Base-by-base conservation (phyloP, 1,284 basidiomycete species). In the Moesziomyces parantarcticus region DNA sequence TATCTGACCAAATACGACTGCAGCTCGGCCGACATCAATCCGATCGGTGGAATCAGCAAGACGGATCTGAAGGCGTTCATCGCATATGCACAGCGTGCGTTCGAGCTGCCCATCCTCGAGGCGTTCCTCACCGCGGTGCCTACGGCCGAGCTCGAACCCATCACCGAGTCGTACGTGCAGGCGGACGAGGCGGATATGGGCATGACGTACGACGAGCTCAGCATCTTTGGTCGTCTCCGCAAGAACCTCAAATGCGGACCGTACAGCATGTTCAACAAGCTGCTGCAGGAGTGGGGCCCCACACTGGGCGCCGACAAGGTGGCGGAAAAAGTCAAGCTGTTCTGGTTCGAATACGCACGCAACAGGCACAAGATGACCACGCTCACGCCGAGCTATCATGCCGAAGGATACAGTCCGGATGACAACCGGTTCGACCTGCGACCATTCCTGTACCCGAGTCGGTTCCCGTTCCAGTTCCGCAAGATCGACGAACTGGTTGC, bases 321-420 rank as follows among this genome's bases (percentile, higher is more conserved):
- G 58, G 96, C 96, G 8, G 91, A 93, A 72, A 99, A 98, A 86
- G 96, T 99, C 77, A 98, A 99, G 84, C 86, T 91, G 58, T 99
- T 99, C 87, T 99, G 94, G 88, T 97, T 95, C 80, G 93, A 96
- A 84, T 91, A 99, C 78, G 96, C 96, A 0, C 88, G 95, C 61
- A 99, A 99, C 84, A 86, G 97, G 54, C 96, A 99, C 86, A 99
- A 99, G 89, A 99, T 99, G 96, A 99, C 97, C 10, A 99, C 95
- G 0, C 83, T 99, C 67, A 99, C 97, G 1, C 97, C 96, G 1
- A 89, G 92, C 3, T 98, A 99, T 77, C 97, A 99, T 84, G 95
- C 97, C 72, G 94, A 82, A 56, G 77, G 56, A 10, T 97, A 97
- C 85, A 94, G 92, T 80, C 94, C 94, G 5, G 96, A 98, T 82